These are phyloP conservation scores for Mercurialis annua DNA, from an alignment of 345 rosid species.

Conservation along the genomic window DNA sequence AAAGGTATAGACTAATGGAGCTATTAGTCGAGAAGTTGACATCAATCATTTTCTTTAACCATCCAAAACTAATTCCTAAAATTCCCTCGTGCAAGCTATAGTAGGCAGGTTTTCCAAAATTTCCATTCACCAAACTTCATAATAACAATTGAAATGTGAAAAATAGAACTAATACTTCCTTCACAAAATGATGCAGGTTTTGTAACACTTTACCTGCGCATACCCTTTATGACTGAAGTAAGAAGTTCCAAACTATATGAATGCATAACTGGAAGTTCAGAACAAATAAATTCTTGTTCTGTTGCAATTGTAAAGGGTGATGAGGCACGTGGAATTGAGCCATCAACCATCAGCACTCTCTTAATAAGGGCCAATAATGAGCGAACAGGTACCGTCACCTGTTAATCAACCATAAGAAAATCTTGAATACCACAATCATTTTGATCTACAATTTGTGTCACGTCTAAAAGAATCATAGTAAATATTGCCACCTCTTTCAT, in stretches of 20 bases:
- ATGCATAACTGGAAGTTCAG: conserved; percentile 78
- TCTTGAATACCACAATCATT: conserved; percentile 11
- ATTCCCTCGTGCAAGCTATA: background rate
- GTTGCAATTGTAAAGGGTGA: conserved; percentile 49
- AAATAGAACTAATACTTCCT: background rate
- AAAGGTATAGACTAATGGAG: background rate
- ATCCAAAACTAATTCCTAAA: background rate
- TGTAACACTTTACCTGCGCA: conserved; percentile 51
- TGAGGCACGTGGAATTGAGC: conserved; percentile 51
- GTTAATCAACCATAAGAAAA: conserved; percentile 20
- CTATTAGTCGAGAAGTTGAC: too few relatives aligned
- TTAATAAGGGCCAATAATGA: conserved; percentile 68
- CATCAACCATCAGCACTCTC: conserved; percentile 76
- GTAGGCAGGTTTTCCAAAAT: background rate
- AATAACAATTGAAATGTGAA: background rate
- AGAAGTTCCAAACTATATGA: conserved; percentile 60
- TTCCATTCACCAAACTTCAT: background rate
- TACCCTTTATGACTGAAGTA: conserved; percentile 50
- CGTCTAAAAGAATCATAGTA: background rate
- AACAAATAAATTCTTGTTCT: conserved; percentile 75
- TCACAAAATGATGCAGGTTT: background rate
- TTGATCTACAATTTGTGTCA: background rate
- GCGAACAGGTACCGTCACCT: conserved; percentile 61
- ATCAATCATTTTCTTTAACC: background rate
- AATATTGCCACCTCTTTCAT: background rate